Evolutionary conservation across 495 filamentous ascomycete species (phyloP), one percentile per base, ranked within the genome.

Genomic region (Cryomyces minteri): DNA sequence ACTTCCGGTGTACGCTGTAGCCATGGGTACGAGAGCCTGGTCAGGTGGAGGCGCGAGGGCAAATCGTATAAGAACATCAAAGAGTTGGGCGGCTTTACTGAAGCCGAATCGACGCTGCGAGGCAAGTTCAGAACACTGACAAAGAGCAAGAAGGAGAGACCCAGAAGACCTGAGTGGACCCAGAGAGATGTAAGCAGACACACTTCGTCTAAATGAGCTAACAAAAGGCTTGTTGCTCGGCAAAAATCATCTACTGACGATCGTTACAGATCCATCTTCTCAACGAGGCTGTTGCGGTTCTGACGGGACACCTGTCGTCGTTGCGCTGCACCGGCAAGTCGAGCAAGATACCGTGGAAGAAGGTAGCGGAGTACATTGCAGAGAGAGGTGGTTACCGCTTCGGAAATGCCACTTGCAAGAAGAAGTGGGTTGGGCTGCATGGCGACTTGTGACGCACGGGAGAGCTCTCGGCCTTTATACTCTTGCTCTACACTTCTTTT

Each of bases 21-120:
- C 18, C 18, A 25, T 25, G 18, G 18, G 18, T 25, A 25, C 18
- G 18, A 25, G 18, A 25, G 18, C 45, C 64, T 95, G 0, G 62
- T 93, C 11, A 53, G 68, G 10, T 70, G 63, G 41, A 84, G 81
- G 58, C 53, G 62, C 6, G 61, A 62, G n/a, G 83, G 83, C 0
- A 62, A 81, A 53, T 78, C 83, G 5, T 95, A 94, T 66, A 80
- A 76, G 48, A 73, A 84, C 30, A 94, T 95, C 54, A 79, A 77
- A 41, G 57, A 56, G 5, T 51, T 66, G 5, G 80, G 83, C 0
- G 64, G 70, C 0, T 82, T 86, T 48, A 67, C 63, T 6, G 84
- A 88, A 55, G 83, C 86, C 7, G 88, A 94, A 58, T 90, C 84
- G 8, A 94, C 88, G 3, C 67, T 95, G 9, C 74, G 88, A 11